phyloP scores from a whole-genome alignment of 2,329 filamentous ascomycete species.

The Monosporascus sp. region DNA sequence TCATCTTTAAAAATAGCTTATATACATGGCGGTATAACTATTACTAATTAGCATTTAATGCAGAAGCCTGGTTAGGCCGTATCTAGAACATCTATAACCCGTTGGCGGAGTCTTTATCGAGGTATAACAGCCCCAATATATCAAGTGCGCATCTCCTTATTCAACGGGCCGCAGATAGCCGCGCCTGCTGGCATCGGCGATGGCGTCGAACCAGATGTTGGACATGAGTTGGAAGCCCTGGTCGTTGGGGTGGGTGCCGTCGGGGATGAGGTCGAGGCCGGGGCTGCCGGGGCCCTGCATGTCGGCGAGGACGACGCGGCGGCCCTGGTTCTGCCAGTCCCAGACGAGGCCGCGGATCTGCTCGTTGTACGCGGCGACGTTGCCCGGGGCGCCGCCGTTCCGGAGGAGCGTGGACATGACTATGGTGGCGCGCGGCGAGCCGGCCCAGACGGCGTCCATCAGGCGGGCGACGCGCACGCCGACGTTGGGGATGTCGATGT shows the following conservation, averaged over 20 bases:
- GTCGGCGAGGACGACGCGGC: conserved; percentile 15
- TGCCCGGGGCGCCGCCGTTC: conserved; percentile 15
- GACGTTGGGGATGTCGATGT: conserved; percentile 13
- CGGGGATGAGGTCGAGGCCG: conserved; percentile 15
- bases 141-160: not conserved
- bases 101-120: too few relatives aligned
- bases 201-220: conserved; percentile 16
- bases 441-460: conserved; percentile 16
- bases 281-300: conserved; percentile 19
- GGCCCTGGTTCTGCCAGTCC: conserved; percentile 6
- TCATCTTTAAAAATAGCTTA: too few relatives aligned
- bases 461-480: conserved; percentile 15
- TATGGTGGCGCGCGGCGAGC: conserved; percentile 18
- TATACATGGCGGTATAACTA: too few relatives aligned
- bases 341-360: conserved; percentile 14
- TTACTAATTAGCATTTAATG: too few relatives aligned
- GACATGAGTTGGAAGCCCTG: conserved; percentile 19
- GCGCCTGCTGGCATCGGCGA: conserved; percentile 14
- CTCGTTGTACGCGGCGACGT: conserved; percentile 13
- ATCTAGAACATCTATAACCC: too few relatives aligned
- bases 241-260: conserved; percentile 21
- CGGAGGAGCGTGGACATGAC: conserved; percentile 22
- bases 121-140: too few relatives aligned
- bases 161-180: conserved; percentile 9
- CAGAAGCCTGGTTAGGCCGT: too few relatives aligned